phyloP scores from a whole-genome alignment of 257 asterid genomes.

The Pogostemon cablin region DNA sequence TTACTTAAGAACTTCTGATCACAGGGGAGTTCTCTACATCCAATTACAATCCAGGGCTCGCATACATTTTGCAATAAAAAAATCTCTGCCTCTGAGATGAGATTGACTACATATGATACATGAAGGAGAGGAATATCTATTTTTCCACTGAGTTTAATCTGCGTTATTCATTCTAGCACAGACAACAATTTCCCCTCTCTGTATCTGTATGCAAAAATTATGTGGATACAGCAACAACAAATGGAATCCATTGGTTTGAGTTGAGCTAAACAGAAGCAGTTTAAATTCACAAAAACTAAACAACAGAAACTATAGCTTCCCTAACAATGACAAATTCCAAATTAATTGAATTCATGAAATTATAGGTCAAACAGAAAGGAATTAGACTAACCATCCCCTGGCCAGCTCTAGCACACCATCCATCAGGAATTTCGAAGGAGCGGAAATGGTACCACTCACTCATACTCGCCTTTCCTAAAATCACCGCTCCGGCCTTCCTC shows the following conservation, averaged over 20 bases:
- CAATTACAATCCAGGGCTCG: not conserved
- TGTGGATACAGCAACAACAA: not conserved
- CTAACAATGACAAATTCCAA: not conserved
- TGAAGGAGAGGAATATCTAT: not conserved
- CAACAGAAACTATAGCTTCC: not conserved
- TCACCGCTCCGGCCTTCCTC: slow-evolving; percentile 67
- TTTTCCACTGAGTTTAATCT: not conserved
- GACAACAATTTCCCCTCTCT: not conserved
- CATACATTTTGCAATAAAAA: not conserved
- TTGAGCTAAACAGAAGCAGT: not conserved
- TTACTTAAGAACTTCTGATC: too few species aligned
- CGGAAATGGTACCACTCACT: slow-evolving; percentile 70
- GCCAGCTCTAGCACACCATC: slow-evolving; percentile 79
- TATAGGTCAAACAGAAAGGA: not conserved
- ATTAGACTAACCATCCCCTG: slow-evolving; percentile 61
- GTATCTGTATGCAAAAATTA: not conserved
- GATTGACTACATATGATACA: not conserved
- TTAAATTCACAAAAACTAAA: not conserved
- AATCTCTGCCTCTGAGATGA: not conserved
- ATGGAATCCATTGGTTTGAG: not conserved
- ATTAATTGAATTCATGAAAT: not conserved
- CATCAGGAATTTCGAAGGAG: slow-evolving; percentile 47
- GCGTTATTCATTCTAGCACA: not conserved
- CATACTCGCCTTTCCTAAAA: slow-evolving; percentile 78
- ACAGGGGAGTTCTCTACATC: not conserved